Conservation (phyloP, 2,329 filamentous ascomycete genomes). For the Leptographium procerum region DNA sequence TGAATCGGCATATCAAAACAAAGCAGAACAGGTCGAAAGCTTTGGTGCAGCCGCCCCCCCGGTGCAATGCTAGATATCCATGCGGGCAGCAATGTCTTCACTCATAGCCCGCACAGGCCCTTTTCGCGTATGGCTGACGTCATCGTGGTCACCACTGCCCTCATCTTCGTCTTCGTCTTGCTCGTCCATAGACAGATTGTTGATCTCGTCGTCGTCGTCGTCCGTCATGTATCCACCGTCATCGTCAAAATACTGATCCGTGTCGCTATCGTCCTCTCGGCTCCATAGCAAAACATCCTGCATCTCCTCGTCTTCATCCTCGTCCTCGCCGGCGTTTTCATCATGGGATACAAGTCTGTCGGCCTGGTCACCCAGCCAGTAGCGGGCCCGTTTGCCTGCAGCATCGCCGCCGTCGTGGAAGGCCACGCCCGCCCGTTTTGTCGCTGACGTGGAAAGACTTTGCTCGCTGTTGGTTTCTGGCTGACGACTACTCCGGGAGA, state of each 20-base stretch:
- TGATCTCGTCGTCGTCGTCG: slow-evolving; percentile 26
- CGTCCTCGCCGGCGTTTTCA: slow-evolving; percentile 34
- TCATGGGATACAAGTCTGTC: slow-evolving; percentile 31
- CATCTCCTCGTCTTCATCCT: slow-evolving; percentile 37
- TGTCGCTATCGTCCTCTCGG: slow-evolving; percentile 45
- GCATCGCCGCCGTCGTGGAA: slow-evolving; percentile 24
- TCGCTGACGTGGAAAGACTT: slow-evolving; percentile 4
- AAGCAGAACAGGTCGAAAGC: no score
- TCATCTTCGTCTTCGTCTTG: slow-evolving; percentile 25
- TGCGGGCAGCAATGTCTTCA: slow-evolving; percentile 49
- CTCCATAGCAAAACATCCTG: slow-evolving; percentile 46
- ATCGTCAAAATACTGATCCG: slow-evolving; percentile 35
- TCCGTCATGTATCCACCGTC: slow-evolving; percentile 37
- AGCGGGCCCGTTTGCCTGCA: slow-evolving; percentile 70
- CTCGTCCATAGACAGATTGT: slow-evolving; percentile 26
- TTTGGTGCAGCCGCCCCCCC: neutral
- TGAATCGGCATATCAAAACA: no score
- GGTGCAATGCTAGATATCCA: slow-evolving; percentile 44
- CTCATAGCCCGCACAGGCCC: slow-evolving; percentile 44
- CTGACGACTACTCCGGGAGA: slow-evolving; percentile 6
- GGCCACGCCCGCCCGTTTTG: slow-evolving; percentile 19
- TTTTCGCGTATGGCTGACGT: slow-evolving; percentile 26
- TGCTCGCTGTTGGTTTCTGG: neutral
- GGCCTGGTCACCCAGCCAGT: slow-evolving; percentile 69
- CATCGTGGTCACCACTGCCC: slow-evolving; percentile 28